Conservation (phyloP, 495 filamentous ascomycete species). For the Annulohypoxylon maeteangense region DNA sequence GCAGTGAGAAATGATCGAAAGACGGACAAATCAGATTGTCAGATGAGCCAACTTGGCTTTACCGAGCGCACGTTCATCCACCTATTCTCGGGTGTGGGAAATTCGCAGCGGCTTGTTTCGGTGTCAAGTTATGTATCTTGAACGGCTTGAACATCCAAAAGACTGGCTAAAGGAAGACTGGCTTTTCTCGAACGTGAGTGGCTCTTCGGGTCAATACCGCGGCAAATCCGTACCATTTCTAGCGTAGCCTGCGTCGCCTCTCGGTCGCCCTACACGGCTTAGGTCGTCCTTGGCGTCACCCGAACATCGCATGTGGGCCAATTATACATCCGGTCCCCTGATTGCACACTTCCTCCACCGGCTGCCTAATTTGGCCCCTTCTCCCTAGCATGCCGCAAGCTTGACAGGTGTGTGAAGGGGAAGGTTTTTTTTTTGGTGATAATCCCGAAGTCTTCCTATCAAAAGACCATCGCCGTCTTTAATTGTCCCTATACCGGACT, state of each 20-base stretch:
- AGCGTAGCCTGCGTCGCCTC: conserved; percentile 41
- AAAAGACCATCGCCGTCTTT: conserved; percentile 28
- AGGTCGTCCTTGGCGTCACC: conserved; percentile 41
- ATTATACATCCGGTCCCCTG: conserved; percentile 35
- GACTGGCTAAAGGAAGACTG: conserved; percentile 8
- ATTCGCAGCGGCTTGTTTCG: conserved; percentile 36
- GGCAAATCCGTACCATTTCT: conserved; percentile 43
- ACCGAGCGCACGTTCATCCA: conserved; percentile 36
- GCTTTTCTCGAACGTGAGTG: conserved; percentile 31
- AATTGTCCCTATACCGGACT: conserved; percentile 1
- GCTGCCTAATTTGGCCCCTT: conserved; percentile 39
- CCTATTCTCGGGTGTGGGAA: conserved; percentile 13
- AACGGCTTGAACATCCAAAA: neutral
- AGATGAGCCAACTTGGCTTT: conserved; percentile 29
- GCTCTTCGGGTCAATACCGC: conserved; percentile 34
- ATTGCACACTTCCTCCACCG: conserved; percentile 44
- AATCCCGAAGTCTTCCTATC: conserved; percentile 17
- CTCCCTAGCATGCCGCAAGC: conserved; percentile 22
- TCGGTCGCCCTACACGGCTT: conserved; percentile 45
- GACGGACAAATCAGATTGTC: conserved; percentile 33
- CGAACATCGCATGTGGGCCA: conserved; percentile 45
- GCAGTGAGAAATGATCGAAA: conserved; percentile 25
- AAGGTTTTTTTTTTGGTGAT: conserved; percentile 29
- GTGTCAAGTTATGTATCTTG: conserved; percentile 31
- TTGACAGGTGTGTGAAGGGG: conserved; percentile 25